Base-by-base conservation (phyloP, 2,329 filamentous ascomycete species). In the Penicillium italicum region DNA sequence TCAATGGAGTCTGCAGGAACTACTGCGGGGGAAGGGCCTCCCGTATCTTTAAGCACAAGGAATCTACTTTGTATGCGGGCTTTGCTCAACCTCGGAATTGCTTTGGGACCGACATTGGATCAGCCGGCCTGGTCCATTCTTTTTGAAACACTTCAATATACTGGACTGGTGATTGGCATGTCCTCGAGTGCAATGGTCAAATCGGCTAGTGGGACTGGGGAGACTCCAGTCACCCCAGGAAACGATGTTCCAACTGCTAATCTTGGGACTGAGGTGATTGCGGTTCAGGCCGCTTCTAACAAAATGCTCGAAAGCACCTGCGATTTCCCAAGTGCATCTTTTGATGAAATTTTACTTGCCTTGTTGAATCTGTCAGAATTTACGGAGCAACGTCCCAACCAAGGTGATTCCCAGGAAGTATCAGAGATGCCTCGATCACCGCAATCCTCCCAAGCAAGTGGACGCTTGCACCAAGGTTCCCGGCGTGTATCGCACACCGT, bases 81-180 rank as follows among this genome's bases (percentile, higher is more conserved):
- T 30, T 79, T 99, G 16, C 77, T 99, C n/a, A 99, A 99, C 64
- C 77, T 99, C 4, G 94, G 94, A 2, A 99, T 97, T 66, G 94
- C 94, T 2, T 77, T 99, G 1, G 94, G 94, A 0, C 91, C 94
- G 3, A 96, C 91, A 0, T 79, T 99, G 0, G 86, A 89, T 34
- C 80, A 82, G 14, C 89, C 68, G 55, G 71, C 93, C 0, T 99
- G 95, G 90, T 86, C 86, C 1, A 97, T 99, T 55, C 80, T 99
- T 16, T 81, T 99, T 1, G 92, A 96, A 67, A 96, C 92, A 0
- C 77, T 99, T 8, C 91, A 97, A 67, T 90, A 97, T 71, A 92
- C 93, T 3, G 94, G 97, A 65, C 85, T 96, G 59, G 86, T 97
- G 4, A 81, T 97, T 26, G 89, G 70, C 14, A 63, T 69, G 43